Base-by-base conservation (phyloP, 2,329 filamentous ascomycete species). In the Mollisia scopiformis region DNA sequence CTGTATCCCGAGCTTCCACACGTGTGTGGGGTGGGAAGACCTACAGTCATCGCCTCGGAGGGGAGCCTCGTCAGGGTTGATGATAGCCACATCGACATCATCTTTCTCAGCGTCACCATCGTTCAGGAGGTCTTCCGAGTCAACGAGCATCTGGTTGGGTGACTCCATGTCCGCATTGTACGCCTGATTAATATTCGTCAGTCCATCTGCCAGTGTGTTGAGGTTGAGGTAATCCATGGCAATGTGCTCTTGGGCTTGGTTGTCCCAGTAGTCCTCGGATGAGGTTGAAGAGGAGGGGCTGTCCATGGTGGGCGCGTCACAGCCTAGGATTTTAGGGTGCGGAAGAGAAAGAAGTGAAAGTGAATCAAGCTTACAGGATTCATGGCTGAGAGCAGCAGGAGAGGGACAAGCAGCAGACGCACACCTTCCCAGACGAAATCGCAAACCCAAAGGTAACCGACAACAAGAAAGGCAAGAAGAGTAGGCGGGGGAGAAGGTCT, bases 1-100 rank as follows among this genome's bases (percentile, higher is more conserved):
- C 58, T 28, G 28, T 53, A 27, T 8, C 21, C 10, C 25, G 30
- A 21, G 35, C 46, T 46, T 30, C 19, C 52, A n/a, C n/a, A n/a
- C n/a, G n/a, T n/a, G n/a, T n/a, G 19, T 21, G 39, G 2, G 27
- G 28, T 31, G 39, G 33, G 19, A 43, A 8, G 27, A 60, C 73
- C 46, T 73, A 78, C 76, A 74, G 61, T 78, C 73, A 68, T 77
- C 72, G 30, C 76, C 76, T 27, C 71, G 68, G 54, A 71, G 61
- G 27, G 64, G 66, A 28, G 69, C 58, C 46, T 70, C 67, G 33
- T 77, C 75, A 30, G 76, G 71, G 63, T 70, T 73, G 65, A 79
- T 78, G 63, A 76, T 74, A 41, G 75, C 73, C 37, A 78, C 72
- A 66, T 77, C 74, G 28, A 76, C 71, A 65, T 77, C 75, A 57